Conservation (phyloP, 768 basidiomycete species). For the Podaxis mareebaensis region DNA sequence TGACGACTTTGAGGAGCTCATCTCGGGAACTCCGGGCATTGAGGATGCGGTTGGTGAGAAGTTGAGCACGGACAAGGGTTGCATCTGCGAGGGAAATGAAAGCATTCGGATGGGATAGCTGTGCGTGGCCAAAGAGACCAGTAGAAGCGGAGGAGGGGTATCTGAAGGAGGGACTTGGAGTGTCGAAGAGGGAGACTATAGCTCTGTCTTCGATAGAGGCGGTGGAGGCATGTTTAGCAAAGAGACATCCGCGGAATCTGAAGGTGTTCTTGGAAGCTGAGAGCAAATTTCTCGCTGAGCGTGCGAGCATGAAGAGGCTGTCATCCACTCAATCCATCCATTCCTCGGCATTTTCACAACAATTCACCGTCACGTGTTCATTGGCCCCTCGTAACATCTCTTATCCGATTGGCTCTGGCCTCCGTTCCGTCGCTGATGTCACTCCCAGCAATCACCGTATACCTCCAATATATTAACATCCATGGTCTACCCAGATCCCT, state of each 20-base stretch:
- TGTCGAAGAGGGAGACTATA: conserved; percentile 73
- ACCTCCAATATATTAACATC: conserved; percentile 4
- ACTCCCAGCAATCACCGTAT: too few relatives aligned
- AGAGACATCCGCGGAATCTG: conserved; percentile 45
- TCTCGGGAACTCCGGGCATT: conserved; percentile 67
- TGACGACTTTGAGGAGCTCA: conserved; percentile 85
- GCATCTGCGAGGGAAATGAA: conserved; percentile 75
- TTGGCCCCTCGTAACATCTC: too few relatives aligned
- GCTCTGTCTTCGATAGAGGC: conserved; percentile 66
- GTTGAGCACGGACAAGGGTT: conserved; percentile 76
- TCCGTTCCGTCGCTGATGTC: too few relatives aligned
- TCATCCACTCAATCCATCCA: not conserved
- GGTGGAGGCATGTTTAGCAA: conserved; percentile 44
- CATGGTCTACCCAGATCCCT: not conserved
- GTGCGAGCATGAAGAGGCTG: conserved; percentile 39
- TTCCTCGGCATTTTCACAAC: not conserved
- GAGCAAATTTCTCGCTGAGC: conserved; percentile 43
- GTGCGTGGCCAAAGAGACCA: conserved; percentile 84
- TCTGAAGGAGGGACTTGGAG: conserved; percentile 47
- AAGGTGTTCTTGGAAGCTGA: conserved; percentile 33
- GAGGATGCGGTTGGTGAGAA: conserved; percentile 83
- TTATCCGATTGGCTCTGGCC: too few relatives aligned
- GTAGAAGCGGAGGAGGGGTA: conserved; percentile 40
- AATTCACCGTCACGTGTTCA: conserved; percentile 1
- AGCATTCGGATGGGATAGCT: conserved; percentile 66